Evolutionary conservation across 805 yeast species (phyloP).

Genomic region (Saccharomycopsis javanensis): DNA sequence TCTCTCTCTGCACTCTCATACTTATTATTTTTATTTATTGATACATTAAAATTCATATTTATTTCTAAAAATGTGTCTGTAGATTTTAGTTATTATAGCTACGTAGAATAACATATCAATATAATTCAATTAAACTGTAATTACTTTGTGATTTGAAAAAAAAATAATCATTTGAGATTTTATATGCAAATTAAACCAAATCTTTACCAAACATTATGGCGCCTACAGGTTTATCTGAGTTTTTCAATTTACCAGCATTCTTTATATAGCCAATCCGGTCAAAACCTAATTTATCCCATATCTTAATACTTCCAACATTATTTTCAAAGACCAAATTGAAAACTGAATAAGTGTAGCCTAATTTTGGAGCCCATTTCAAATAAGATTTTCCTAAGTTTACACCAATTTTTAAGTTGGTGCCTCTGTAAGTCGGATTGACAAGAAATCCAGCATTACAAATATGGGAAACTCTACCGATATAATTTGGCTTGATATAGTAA

Average conservation of each 20-base stretch:
- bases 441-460: slow-evolving; percentile 83
- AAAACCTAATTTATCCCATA: slow-evolving; percentile 82
- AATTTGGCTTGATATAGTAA: slow-evolving; percentile 79
- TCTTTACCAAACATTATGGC: slow-evolving; percentile 73
- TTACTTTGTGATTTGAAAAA: too few relatives aligned
- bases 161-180: neutral
- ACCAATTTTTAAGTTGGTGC: slow-evolving; percentile 51
- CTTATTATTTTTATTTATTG: too few relatives aligned
- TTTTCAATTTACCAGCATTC: slow-evolving; percentile 66
- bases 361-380: slow-evolving; percentile 58
- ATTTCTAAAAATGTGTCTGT: too few relatives aligned
- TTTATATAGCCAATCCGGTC: slow-evolving; percentile 67
- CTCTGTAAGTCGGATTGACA: slow-evolving; percentile 51
- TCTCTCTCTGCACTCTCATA: too few relatives aligned
- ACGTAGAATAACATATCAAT: too few relatives aligned
- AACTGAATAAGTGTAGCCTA: slow-evolving; percentile 77
- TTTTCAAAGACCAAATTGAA: slow-evolving; percentile 82
- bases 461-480: slow-evolving; percentile 75
- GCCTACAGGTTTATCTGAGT: slow-evolving; percentile 52
- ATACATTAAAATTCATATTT: too few relatives aligned
- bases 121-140: too few relatives aligned
- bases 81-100: too few relatives aligned
- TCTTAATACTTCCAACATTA: slow-evolving; percentile 60
- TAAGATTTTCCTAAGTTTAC: slow-evolving; percentile 58
- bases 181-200: slow-evolving; percentile 24